Base-by-base conservation (phyloP, 2,329 filamentous ascomycete species). In the Neurospora crassa region DNA sequence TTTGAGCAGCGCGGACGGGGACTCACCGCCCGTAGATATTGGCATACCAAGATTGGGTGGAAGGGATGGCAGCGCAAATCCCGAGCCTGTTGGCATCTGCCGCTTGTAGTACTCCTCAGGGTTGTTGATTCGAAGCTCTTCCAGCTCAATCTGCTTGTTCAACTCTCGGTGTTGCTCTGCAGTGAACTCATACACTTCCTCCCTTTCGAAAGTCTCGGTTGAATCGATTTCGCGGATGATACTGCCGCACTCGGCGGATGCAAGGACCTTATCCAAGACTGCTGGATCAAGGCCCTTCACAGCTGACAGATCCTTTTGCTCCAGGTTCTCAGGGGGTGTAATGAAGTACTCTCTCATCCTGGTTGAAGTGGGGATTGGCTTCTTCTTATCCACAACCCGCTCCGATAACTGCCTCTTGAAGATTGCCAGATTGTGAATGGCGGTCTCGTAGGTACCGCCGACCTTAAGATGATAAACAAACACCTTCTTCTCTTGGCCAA, bases 381-480 rank as follows among this genome's bases (percentile, higher is more conserved):
- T 93, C 80, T 91, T 93, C 78, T 93, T 90, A 80, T 97, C 94
- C 4, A 97, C 90, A 1, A 97, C 92, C 16, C 92, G 88, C 47
- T 87, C 88, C 4, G 92, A 88, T 67, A 97, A 84, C 78, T 96
- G 92, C 41, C 86, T 90, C 80, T 97, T 97, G 86, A 94, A 97
- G 1, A 96, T 83, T 1, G 90, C 86, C 73, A 88, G 89, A 79
- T 92, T 91, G 75, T 94, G 89, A 67, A 96, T 82, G 11, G 86
- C 85, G 53, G 91, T 88, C 78, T 97, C 94, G 75, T 91, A 94
- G 0, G 93, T 96, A 1, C 93, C 94, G 2, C 89, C 92, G 12
- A 89, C 84, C 37, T 94, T 83, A 73, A 97, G 89, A 20, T 91
- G 91, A 80, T 97, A 97, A 1, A 97, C 93, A 77, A 88, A 94